Evolutionary conservation across 1,284 basidiomycete species (phyloP).

Genomic region (Schizophyllum commune): DNA sequence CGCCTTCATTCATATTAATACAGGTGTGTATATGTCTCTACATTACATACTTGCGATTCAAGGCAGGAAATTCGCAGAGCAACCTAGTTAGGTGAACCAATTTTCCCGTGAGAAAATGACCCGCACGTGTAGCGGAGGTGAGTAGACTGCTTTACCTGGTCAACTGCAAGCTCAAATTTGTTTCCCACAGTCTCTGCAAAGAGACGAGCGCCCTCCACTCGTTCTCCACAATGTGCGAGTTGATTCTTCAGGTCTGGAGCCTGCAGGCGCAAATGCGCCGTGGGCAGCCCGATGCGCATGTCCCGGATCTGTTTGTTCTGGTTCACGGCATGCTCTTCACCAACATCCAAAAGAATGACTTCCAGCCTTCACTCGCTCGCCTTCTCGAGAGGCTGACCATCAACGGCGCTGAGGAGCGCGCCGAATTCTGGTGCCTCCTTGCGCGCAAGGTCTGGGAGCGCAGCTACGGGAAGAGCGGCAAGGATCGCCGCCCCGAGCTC

Average conservation of each 20-base stretch:
- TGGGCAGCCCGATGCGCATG: constrained; percentile 67
- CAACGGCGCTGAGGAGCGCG: constrained; percentile 71
- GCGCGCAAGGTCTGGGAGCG: constrained; percentile 83
- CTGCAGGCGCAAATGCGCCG: constrained; percentile 63
- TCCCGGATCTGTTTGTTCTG: constrained; percentile 82
- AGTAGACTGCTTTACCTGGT: no score
- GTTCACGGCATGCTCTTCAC: constrained; percentile 96
- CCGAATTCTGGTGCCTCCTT: constrained; percentile 92
- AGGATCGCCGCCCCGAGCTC: constrained; percentile 63
- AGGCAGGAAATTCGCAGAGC: no score
- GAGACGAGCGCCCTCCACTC: constrained; percentile 87
- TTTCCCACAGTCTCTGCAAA: no score
- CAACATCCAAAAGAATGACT: constrained; percentile 89
- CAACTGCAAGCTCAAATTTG: no score
- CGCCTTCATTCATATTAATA: no score
- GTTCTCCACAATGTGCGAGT: constrained; percentile 81
- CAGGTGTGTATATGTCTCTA: no score
- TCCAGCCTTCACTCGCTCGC: constrained; percentile 70
- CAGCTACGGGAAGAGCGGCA: constrained; percentile 81
- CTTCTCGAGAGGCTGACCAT: constrained; percentile 84
- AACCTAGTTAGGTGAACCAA: no score
- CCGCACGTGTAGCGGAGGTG: no score
- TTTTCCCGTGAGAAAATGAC: no score
- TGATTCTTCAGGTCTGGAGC: constrained; percentile 82
- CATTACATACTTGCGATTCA: no score